Base-by-base conservation (phyloP, 2,329 filamentous ascomycete genomes). In the Geoglossum cookeanum region DNA sequence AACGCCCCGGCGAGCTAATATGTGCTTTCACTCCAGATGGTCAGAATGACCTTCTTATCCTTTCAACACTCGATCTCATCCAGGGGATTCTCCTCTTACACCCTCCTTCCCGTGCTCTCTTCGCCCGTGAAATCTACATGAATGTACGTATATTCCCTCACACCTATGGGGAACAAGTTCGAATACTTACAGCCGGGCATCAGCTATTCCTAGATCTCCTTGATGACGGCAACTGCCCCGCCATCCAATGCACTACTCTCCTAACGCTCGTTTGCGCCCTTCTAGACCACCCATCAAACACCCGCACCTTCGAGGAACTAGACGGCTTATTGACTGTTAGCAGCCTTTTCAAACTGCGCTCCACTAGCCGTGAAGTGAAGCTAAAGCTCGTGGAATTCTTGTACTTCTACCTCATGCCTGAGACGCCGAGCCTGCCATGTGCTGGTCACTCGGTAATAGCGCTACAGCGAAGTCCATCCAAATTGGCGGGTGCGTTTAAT, bases 391-490 rank as follows among this genome's bases (percentile, higher is more conserved):
- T 96, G 63, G 92, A 97, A 70, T 97, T 97, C 67, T 74, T 98
- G 55, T 97, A 97, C 75, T 97, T 97, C 71, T 98, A 97, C 70
- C 83, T 98, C 63, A 95, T 97, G 84, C 90, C 91, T 55, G 92
- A 98, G 71, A 80, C 79, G 0, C 82, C 74, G 1, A 67, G 67
- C 17, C 57, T 64, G 13, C 27, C 22, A n/a, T 30, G 7, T 9
- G 42, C 42, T 13, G 49, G 49, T 9, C 49, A 53, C 9, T 22
- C 49, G 37, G 49, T 53, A n/a, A 17, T 35, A n/a, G 49, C 49
- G 33, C 30, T 53, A 27, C 49, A 53, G 9, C 49, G 49, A 35
- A 53, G 49, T 37, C 49, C 49, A 17, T 53, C 49, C 8, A 53
- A 33, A 32, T 32, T 53, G 29, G 52, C 55, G 42, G 37, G 27